Base-by-base conservation (phyloP, 495 filamentous ascomycete species). In the Penicillium maclennaniae region DNA sequence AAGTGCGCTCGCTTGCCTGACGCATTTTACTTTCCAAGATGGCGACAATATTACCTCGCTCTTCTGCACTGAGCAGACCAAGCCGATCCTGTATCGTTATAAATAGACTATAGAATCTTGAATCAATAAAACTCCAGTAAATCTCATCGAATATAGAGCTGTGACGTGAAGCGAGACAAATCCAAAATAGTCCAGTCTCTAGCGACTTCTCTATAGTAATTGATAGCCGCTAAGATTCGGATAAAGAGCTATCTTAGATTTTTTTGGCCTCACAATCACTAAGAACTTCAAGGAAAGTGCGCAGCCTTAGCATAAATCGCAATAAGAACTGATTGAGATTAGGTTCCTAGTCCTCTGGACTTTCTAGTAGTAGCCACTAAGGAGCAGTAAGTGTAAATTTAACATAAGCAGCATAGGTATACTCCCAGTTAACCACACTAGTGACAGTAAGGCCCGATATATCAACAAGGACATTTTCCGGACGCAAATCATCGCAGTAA, bases 401-500 rank as follows among this genome's bases (percentile, higher is more conserved):
- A 19, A 44, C 47, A n/a, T 57, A 62, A 2, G 61, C 63, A 23
- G 56, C 55, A 40, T 63, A 66, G 12, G 64, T 40, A 26, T 57
- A 64, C 27, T 67, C 65, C 59, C 59, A 65, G 41, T 68, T 57
- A 36, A 63, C 14, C 6, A 54, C 58, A 25, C 57, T 62, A 9
- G 50, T 40, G 16, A 61, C 49, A 36, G 44, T 42, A 26, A 58
- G 55, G 4, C 56, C 43, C 15, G 59, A 40, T 28, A 21, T 16
- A 47, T 66, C 61, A 9, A 66, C 60, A 16, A 74, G 63, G 1
- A 72, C 54, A 61, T 72, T 74, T 15, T 51, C 64, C 9, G 59
- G 65, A 2, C 57, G 52, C 28, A 72, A 54, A 50, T 74, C 71
- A 51, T 72, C 69, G 47, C 64, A 71, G 28, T 67, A 59, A 4